Evolutionary conservation across 2,329 filamentous ascomycete genomes (phyloP).

Genomic region (Bipolaris sorokiniana): DNA sequence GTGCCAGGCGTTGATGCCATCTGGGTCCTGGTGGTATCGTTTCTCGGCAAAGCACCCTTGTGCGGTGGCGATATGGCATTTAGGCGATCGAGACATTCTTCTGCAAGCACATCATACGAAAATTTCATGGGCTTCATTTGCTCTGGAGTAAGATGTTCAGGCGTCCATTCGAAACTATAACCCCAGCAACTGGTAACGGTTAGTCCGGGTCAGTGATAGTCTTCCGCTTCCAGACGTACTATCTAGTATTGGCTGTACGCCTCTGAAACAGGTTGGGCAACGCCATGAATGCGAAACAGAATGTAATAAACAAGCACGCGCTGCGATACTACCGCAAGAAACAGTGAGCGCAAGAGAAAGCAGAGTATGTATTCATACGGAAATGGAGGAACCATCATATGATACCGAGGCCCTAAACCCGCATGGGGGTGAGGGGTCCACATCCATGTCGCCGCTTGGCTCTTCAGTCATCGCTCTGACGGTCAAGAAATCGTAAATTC

Average conservation of each 20-base stretch:
- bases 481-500: neutral
- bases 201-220: conserved; percentile 16
- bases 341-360: neutral
- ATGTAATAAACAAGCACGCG: neutral
- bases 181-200: conserved; percentile 61
- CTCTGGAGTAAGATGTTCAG: conserved; percentile 65
- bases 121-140: conserved; percentile 66
- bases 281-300: conserved; percentile 44
- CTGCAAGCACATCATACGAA: conserved; percentile 71
- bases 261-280: conserved; percentile 52
- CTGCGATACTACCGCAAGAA: neutral
- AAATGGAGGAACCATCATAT: conserved; percentile 31
- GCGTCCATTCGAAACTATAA: conserved; percentile 72
- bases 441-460: conserved; percentile 23
- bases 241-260: conserved; percentile 52
- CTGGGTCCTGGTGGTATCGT: conserved; percentile 42
- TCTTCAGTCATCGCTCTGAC: conserved; percentile 4
- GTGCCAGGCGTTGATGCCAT: conserved; percentile 35
- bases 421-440: conserved; percentile 15
- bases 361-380: conserved; percentile 4
- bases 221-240: conserved; percentile 42
- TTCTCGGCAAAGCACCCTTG: conserved; percentile 47
- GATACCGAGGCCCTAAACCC: conserved; percentile 38
- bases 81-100: conserved; percentile 68
- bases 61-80: conserved; percentile 64